These are phyloP conservation scores for Hylodesmum podocarpum DNA, from an alignment of 306 rosid species.

Conservation along the genomic window DNA sequence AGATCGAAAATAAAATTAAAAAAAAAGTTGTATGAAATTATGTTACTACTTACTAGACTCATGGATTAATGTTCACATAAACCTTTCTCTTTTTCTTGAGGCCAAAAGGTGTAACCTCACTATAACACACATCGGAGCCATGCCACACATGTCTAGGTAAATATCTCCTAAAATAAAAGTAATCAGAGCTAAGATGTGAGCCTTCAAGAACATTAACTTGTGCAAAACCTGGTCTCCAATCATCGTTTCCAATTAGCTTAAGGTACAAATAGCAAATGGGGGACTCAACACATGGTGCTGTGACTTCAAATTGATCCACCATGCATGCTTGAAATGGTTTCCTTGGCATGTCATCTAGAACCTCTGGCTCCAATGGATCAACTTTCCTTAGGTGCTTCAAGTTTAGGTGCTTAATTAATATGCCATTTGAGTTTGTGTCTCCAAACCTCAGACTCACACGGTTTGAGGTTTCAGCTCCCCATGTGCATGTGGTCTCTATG, in stretches of 20 bases:
- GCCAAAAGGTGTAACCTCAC: conserved; percentile 73
- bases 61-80: conserved; percentile 30
- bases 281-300: conserved; percentile 58
- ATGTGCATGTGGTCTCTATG: conserved; percentile 69
- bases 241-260: conserved; percentile 60
- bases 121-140: conserved; percentile 67
- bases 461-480: conserved; percentile 78
- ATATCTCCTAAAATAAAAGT: conserved; percentile 60
- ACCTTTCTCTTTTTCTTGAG: conserved; percentile 52
- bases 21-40: background rate
- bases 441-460: conserved; percentile 75
- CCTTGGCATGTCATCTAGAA: conserved; percentile 63
- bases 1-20: background rate
- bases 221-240: conserved; percentile 80
- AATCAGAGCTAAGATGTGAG: conserved; percentile 52
- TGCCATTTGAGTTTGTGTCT: conserved; percentile 61
- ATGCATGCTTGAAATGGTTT: conserved; percentile 80
- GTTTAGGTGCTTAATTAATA: conserved; percentile 59
- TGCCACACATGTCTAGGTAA: conserved; percentile 80
- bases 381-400: conserved; percentile 57
- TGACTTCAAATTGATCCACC: conserved; percentile 68
- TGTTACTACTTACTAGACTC: background rate
- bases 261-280: conserved; percentile 75
- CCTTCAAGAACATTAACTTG: conserved; percentile 50
- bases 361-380: conserved; percentile 55